Evolutionary conservation across 305 asterid genomes (phyloP), one percentile per base, ranked within the genome.

Genomic region (Lippia alba): DNA sequence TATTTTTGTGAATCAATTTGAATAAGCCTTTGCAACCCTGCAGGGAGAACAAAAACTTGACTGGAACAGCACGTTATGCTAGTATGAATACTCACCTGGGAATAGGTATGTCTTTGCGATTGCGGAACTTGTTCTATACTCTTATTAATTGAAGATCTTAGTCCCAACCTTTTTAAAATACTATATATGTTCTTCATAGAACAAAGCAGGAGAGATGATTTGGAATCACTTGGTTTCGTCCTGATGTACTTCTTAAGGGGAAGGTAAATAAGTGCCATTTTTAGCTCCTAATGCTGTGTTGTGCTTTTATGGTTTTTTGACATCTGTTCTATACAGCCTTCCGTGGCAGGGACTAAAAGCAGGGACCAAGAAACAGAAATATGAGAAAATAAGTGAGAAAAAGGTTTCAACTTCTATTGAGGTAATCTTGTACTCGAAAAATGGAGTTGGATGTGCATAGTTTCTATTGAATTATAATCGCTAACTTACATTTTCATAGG

Each of bases 271-370:
- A 56, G 44, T 41, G 41, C 57, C 58, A 20, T 74, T 30, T 64
- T 72, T 63, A 30, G 49, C 61, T 72, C 71, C 46, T 57, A 32
- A n/a, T 48, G 44, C 56, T 70, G 49, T 75, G 58, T 71, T 55
- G 59, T 63, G 76, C 58, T 69, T 36, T 65, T 59, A 80, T 60
- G 30, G 68, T 40, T 36, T 30, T 82, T 30, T 82, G 73, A 76
- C 80, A 55, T 79, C 39, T 73, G 40, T 72, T 71, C 63, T 83
- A 66, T 77, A 62, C 80, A 94, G 99, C 77, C 97, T 94, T 57
- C 99, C 99, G 39, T 94, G 99, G 99, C 99, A 94, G 83, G 99
- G 99, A 61, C 80, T 94, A 48, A 94, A 86, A 92, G 97, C 99
- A 49, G 99, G 96, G 81, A 94, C 89, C 49, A 94, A 91, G 82